These are phyloP conservation scores for Echria macrotheca DNA, from an alignment of 495 filamentous ascomycete species.

Conservation along the genomic window DNA sequence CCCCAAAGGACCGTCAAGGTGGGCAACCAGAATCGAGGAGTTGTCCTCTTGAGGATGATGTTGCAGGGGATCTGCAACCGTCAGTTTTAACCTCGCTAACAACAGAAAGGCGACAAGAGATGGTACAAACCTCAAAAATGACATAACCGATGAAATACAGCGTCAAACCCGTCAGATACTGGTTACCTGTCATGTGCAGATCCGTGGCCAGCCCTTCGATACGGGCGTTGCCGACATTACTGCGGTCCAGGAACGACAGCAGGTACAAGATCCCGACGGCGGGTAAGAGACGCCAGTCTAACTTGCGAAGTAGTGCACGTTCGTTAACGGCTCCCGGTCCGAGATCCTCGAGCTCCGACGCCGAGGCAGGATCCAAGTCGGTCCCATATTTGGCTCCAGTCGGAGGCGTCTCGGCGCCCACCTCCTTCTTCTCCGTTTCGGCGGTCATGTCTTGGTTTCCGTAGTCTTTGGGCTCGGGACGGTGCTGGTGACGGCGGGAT, in stretches of 20 bases:
- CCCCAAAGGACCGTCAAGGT: slow-evolving; percentile 45
- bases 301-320: slow-evolving; percentile 56
- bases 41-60: slow-evolving; percentile 65
- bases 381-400: background rate
- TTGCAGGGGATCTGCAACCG: slow-evolving; percentile 59
- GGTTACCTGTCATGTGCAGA: slow-evolving; percentile 63
- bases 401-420: background rate
- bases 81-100: background rate
- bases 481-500: too few species aligned
- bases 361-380: slow-evolving; percentile 11
- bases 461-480: too few species aligned
- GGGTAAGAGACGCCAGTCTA: slow-evolving; percentile 61
- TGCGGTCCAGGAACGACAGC: slow-evolving; percentile 68
- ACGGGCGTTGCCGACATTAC: slow-evolving; percentile 56
- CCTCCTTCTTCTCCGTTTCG: background rate
- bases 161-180: slow-evolving; percentile 66
- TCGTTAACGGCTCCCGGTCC: slow-evolving; percentile 45
- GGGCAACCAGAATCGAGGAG: slow-evolving; percentile 54
- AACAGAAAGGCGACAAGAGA: background rate
- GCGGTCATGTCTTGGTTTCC: background rate
- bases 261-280: slow-evolving; percentile 65
- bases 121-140: slow-evolving; percentile 33
- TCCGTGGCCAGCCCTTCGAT: slow-evolving; percentile 61
- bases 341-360: slow-evolving; percentile 20
- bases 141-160: slow-evolving; percentile 76